Evolutionary conservation across 78 protist genomes (phyloP), one percentile per base, ranked within the genome.

Genomic region (Chrysochromulina parva): DNA sequence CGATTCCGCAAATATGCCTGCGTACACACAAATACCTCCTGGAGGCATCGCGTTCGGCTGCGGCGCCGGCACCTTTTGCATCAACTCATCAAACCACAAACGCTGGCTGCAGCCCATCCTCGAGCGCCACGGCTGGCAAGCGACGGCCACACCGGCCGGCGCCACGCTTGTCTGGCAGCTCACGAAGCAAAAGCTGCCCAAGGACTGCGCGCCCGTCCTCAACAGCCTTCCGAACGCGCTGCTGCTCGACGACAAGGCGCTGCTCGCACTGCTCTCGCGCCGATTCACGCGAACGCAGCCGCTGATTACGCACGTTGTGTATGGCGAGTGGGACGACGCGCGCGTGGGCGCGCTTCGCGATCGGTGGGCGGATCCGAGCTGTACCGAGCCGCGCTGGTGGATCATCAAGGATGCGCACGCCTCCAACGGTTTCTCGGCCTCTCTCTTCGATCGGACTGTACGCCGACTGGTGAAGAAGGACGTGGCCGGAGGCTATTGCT

Each of bases 401-500:
- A 65, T 10, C 71, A 65, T 65, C 71, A 10, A 65, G 82, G 82
- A 74, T 13, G 82, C 82, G 57, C 82, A 74, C 82, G 9, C 82
- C 24, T 74, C 82, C 19, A 74, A 74, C 24, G 82, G 82, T 24
- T 48, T 74, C 76, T 69, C 78, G 50, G 50, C 78, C 26, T 28
- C 82, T 2, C 53, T 74, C n/a, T 74, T 74, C 24, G 82, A 74
- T 55, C 82, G 82, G 24, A 1, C 57, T 2, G 2, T 9, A 1
- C 82, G 82, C 14, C 82, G 57, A 9, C 55, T 74, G 26, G 57
- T 3, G 57, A 38, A 9, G 82, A 19, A 65, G 24, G 82, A 74
- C 55, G 82, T 74, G 57, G 28, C 82, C 13, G 82, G 82, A 10
- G 82, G 82, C 55, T 74, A 74, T 55, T 74, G 82, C 82, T 74